Evolutionary conservation across 805 yeast species (phyloP).

Genomic region (Cyberlindnera mrakii): DNA sequence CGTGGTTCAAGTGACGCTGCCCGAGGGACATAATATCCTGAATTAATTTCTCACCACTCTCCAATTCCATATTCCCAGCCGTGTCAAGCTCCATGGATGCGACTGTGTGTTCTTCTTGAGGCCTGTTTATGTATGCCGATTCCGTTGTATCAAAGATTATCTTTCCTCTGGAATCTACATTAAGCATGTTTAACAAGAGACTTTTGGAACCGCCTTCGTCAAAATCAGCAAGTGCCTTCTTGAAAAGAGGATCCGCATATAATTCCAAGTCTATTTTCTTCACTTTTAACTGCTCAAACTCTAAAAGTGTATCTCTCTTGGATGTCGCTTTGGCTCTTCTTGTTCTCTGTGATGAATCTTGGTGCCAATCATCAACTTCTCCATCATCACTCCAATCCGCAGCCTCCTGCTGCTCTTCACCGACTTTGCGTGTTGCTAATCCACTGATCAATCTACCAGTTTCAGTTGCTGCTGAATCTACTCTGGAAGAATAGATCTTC

Average conservation of each 20-base stretch:
- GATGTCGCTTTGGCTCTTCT: conserved; percentile 15
- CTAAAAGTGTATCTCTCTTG: conserved; percentile 42
- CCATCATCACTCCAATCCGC: conserved; percentile 20
- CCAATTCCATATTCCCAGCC: conserved; percentile 3
- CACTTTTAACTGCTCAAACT: conserved; percentile 43
- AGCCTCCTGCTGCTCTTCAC: conserved; percentile 18
- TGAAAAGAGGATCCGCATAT: conserved; percentile 66
- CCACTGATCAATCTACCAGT: conserved; percentile 82
- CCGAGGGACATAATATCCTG: conserved; percentile 9
- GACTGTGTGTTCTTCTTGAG: conserved; percentile 6
- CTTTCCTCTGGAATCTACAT: conserved; percentile 44
- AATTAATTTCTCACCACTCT: conserved; percentile 3
- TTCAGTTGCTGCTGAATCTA: conserved; percentile 89
- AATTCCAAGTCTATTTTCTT: conserved; percentile 59
- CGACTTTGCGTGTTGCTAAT: conserved; percentile 37
- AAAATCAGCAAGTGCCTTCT: conserved; percentile 64
- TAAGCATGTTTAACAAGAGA: conserved; percentile 54
- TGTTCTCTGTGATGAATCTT: conserved; percentile 1
- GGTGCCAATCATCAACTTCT: not conserved
- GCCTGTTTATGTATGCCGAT: conserved; percentile 9
- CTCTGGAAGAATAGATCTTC: conserved; percentile 83
- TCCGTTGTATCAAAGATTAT: conserved; percentile 59
- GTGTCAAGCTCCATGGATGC: conserved; percentile 21
- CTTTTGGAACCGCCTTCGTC: conserved; percentile 81
- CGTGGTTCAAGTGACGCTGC: conserved; percentile 6